Evolutionary conservation across 2,329 filamentous ascomycete species (phyloP).

Genomic region (Ascochyta koolunga): DNA sequence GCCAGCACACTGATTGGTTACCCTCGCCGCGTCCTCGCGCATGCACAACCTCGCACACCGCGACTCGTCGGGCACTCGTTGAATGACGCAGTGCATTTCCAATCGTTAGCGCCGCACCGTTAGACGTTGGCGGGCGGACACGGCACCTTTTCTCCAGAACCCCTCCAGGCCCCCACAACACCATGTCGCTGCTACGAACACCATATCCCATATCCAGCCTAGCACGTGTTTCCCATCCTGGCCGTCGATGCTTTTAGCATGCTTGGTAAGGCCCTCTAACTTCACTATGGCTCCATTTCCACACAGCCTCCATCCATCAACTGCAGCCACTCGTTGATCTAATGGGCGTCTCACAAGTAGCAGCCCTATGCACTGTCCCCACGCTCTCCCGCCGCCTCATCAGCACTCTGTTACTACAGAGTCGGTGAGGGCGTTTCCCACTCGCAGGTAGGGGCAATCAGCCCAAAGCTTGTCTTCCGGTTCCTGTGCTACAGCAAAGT

Average conservation of each 20-base stretch:
- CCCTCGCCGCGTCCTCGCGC: conserved; percentile 26
- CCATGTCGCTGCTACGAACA: conserved; percentile 26
- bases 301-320: conserved; percentile 11
- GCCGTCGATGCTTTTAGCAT: conserved; percentile 20
- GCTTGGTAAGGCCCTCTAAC: conserved; percentile 28
- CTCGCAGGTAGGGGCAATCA: conserved; percentile 23
- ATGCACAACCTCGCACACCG: conserved; percentile 34
- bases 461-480: conserved; percentile 33
- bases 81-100: conserved; percentile 19
- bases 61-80: conserved; percentile 24
- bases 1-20: conserved; percentile 7
- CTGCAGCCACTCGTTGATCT: conserved; percentile 25
- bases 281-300: conserved; percentile 7
- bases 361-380: conserved; percentile 38
- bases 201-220: conserved; percentile 33
- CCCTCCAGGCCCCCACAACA: conserved; percentile 16
- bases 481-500: neutral
- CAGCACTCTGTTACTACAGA: conserved; percentile 36
- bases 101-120: conserved; percentile 26
- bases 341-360: conserved; percentile 29
- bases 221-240: conserved; percentile 17
- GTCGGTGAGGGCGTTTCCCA: conserved; percentile 28
- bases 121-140: conserved; percentile 16
- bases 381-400: conserved; percentile 36
- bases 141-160: conserved; percentile 15